phyloP scores from a whole-genome alignment of 2,329 filamentous ascomycete genomes.

The Fusarium denticulatum region DNA sequence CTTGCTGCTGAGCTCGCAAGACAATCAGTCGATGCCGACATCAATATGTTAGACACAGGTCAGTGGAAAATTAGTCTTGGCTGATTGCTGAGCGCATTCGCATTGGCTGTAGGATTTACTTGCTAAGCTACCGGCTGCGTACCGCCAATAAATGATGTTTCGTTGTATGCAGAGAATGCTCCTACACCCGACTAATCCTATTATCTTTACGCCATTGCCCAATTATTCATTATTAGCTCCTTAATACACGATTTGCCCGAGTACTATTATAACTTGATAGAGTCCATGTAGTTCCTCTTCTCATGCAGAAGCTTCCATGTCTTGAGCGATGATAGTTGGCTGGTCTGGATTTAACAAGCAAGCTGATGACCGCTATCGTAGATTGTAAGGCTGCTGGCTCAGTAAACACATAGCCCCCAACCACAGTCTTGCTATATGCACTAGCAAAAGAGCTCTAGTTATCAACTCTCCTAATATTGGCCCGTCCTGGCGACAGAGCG shows the following conservation, averaged over 20 bases:
- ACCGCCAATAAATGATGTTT: not conserved
- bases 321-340: not conserved
- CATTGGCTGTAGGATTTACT: not conserved
- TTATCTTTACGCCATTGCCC: not conserved
- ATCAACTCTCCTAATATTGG: not conserved
- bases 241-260: no score
- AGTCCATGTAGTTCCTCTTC: no score
- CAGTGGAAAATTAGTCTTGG: rapidly evolving
- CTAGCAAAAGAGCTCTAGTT: not conserved
- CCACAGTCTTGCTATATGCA: not conserved
- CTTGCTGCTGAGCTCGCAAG: not conserved
- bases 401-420: not conserved
- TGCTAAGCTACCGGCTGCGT: not conserved
- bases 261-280: no score
- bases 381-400: no score
- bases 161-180: not conserved
- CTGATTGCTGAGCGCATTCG: not conserved
- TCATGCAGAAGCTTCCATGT: no score
- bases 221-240: rapidly evolving
- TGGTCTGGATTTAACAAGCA: not conserved
- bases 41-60: not conserved
- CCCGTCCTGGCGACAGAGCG: not conserved
- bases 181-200: rapidly evolving
- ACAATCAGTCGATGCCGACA: no score
- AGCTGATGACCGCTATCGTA: not conserved